Base-by-base conservation (phyloP, 495 filamentous ascomycete genomes). In the Bacidia rubella region DNA sequence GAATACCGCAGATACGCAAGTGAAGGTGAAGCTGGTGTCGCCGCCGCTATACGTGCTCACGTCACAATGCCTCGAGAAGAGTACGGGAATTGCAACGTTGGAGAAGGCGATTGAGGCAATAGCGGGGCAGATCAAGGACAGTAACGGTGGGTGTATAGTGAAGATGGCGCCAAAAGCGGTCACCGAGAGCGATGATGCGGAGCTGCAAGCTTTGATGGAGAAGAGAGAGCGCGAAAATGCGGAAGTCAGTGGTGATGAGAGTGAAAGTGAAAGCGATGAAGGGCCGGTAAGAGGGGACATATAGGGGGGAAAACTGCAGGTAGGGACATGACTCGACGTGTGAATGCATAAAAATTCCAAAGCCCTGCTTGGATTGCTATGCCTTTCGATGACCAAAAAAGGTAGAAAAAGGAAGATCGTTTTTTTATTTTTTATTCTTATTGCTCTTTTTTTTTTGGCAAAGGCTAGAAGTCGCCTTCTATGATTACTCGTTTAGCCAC, bases 101-200 rank as follows among this genome's bases (percentile, higher is more conserved):
- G 87, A 95, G 69, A 78, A 80, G 57, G 88, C 92, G 21, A 98
- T 98, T 57, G 75, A 82, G 59, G 83, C 84, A 61, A 90, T 97
- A 60, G 74, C 81, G 54, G 73, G 63, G 54, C 86, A 77, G 62
- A 98, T 98, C 65, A 74, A 76, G 55, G 70, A 64, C 15, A 74
- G 81, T 1, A 83, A 83, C 17, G 92, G 92, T 32, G 79, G 75
- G 60, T 88, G 88, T 60, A 75, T 82, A 26, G 83, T 93, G 50
- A 90, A 86, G 75, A 97, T 98, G 93, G 90, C 87, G 56, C 92
- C 92, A 40, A 97, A 97, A 80, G 92, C 92, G 15, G 93, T 97
- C 54, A 97, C 90, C 3, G 92, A 97, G 77, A 90, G 87, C 60
- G 92, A 98, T 64, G 92, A 98, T 69, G 92, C 90, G 22, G 88